Evolutionary conservation across 1,284 basidiomycete species (phyloP).

Genomic region (Ustanciosporium gigantosporum): DNA sequence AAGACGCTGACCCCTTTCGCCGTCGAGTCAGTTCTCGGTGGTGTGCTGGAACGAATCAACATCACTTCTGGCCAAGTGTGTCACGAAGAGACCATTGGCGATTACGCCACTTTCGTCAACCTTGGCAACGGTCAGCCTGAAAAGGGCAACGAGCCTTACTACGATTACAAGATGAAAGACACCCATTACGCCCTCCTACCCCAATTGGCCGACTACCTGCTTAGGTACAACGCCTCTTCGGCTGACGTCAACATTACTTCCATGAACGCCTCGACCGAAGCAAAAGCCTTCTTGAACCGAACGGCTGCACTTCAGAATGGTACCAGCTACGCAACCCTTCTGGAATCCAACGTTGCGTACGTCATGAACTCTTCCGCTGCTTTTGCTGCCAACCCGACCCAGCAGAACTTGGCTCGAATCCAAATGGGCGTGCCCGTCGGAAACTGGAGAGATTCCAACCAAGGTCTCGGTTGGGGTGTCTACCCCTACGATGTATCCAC

Average conservation of each 20-base stretch:
- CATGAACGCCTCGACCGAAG: conserved; percentile 44
- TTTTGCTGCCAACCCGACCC: conserved; percentile 59
- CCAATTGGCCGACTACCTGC: conserved; percentile 63
- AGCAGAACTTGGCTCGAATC: conserved; percentile 60
- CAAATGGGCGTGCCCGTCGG: conserved; percentile 62
- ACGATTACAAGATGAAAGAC: conserved; percentile 64
- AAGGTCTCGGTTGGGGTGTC: conserved; percentile 65
- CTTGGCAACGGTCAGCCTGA: conserved; percentile 62
- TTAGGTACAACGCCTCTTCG: conserved; percentile 45
- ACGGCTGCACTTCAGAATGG: conserved; percentile 62
- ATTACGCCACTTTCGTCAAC: conserved; percentile 59
- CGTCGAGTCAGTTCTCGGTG: conserved; percentile 63
- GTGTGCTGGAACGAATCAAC: conserved; percentile 64
- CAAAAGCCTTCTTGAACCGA: conserved; percentile 46
- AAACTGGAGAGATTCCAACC: conserved; percentile 66
- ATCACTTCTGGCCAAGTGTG: conserved; percentile 62
- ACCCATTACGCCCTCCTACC: conserved; percentile 65
- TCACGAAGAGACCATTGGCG: conserved; percentile 64
- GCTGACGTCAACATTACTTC: not conserved
- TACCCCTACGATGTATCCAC: conserved; percentile 66
- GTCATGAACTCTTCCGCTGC: conserved; percentile 58
- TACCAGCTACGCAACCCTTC: conserved; percentile 59
- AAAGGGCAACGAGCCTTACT: conserved; percentile 62
- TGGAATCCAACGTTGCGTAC: conserved; percentile 60
- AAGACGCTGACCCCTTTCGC: conserved; percentile 62